Percentiles rank a stretch among this genome's conserved stretches.
These are phyloP conservation scores for Mariannaea elegans DNA, from an alignment of 2,329 filamentous ascomycete genomes.

Conservation along the genomic window DNA sequence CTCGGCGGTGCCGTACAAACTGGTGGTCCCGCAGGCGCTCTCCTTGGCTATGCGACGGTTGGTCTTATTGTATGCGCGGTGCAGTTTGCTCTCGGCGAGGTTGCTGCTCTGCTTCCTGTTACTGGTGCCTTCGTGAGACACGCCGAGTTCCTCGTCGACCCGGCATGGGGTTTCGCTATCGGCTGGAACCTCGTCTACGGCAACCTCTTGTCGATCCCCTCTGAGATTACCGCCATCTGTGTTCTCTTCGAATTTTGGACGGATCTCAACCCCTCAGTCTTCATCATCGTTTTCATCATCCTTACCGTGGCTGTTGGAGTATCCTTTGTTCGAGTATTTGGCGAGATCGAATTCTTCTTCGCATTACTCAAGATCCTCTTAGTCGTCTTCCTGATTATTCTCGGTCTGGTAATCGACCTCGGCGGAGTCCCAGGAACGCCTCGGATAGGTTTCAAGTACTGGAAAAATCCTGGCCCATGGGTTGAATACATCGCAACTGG, in stretches of 20 bases:
- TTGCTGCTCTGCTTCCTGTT: constrained; percentile 56
- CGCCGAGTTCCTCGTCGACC: constrained; percentile 60
- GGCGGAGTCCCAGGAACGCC: constrained; percentile 34
- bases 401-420: constrained; percentile 51
- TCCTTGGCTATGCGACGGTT: constrained; percentile 56
- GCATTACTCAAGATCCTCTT: constrained; percentile 59
- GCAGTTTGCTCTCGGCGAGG: constrained; percentile 61
- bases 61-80: constrained; percentile 58
- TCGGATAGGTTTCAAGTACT: constrained; percentile 37
- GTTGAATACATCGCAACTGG: constrained; percentile 69
- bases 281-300: constrained; percentile 38
- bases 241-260: constrained; percentile 52
- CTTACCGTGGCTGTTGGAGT: constrained; percentile 37
- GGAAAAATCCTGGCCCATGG: constrained; percentile 70
- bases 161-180: constrained; percentile 63
- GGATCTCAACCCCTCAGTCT: constrained; percentile 40
- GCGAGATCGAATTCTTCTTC: constrained; percentile 63
- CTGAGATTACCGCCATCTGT: constrained; percentile 57
- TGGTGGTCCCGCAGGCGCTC: constrained; percentile 49
- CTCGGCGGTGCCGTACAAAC: constrained; percentile 54
- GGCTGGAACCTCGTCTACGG: constrained; percentile 63
- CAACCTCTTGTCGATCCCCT: constrained; percentile 59
- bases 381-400: constrained; percentile 60
- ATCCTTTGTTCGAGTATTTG: constrained; percentile 61
- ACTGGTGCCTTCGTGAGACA: constrained; percentile 59